Evolutionary conservation across 1,284 basidiomycete genomes (phyloP).

Genomic region (Melampsora americana): DNA sequence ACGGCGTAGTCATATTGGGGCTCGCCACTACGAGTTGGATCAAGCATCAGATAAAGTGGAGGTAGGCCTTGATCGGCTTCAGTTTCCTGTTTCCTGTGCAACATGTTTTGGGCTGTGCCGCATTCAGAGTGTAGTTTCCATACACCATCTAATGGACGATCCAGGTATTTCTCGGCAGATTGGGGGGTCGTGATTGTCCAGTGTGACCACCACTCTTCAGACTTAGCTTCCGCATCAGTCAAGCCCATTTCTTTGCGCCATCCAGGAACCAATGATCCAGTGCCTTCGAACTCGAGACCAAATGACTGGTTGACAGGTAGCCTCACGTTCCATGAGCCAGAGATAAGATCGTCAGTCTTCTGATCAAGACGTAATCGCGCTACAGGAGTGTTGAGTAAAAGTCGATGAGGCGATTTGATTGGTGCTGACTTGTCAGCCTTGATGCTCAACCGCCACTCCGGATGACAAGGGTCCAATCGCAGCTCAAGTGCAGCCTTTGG

Average conservation of each 20-base stretch:
- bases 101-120: conserved; percentile 79
- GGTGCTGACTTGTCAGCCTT: conserved; percentile 67
- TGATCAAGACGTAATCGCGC: conserved; percentile 65
- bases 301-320: conserved; percentile 66
- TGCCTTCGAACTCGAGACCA: conserved; percentile 64
- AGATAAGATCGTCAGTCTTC: conserved; percentile 59
- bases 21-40: conserved; percentile 75
- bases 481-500: conserved; percentile 71
- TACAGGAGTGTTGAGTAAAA: conserved; percentile 69
- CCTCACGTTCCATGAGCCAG: conserved; percentile 76
- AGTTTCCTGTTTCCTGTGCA: conserved; percentile 66
- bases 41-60: conserved; percentile 74
- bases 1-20: conserved; percentile 71
- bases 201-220: conserved; percentile 65
- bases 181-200: conserved; percentile 64
- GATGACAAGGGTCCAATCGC: conserved; percentile 68
- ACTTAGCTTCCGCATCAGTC: conserved; percentile 64
- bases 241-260: conserved; percentile 85
- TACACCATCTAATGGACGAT: conserved; percentile 73
- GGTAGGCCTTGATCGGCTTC: conserved; percentile 60
- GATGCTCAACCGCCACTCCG: conserved; percentile 82
- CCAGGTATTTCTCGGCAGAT: conserved; percentile 62
- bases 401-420: conserved; percentile 74
- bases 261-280: conserved; percentile 69
- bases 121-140: conserved; percentile 80